phyloP scores from a whole-genome alignment of 768 basidiomycete genomes.

The Gymnopilus dilepis region DNA sequence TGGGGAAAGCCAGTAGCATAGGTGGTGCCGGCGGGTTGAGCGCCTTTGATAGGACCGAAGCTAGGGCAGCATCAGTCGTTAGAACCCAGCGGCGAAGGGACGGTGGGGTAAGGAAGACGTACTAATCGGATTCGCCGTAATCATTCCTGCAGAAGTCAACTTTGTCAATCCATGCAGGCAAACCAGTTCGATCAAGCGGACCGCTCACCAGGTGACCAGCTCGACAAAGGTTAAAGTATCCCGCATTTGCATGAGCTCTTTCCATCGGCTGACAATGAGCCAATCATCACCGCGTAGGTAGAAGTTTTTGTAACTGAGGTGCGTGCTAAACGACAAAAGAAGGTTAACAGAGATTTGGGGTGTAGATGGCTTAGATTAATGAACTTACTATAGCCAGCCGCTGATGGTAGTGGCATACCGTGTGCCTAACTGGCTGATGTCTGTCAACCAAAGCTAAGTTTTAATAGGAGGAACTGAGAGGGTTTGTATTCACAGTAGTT shows the following conservation, averaged over 20 bases:
- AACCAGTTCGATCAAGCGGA: background rate
- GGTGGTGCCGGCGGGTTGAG: conserved; percentile 48
- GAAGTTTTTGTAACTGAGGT: conserved; percentile 66
- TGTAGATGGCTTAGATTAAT: background rate
- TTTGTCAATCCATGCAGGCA: background rate
- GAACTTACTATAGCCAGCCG: conserved; percentile 51
- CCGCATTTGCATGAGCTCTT: conserved; percentile 65
- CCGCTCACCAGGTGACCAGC: conserved; percentile 66
- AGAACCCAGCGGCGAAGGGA: background rate
- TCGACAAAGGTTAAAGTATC: conserved; percentile 61
- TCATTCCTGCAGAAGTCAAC: conserved; percentile 56
- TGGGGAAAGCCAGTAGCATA: conserved; percentile 52
- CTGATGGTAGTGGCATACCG: conserved; percentile 53
- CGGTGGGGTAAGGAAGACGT: conserved; percentile 14
- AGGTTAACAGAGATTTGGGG: background rate
- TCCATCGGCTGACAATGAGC: conserved; percentile 73
- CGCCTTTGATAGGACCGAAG: conserved; percentile 63
- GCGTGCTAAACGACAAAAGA: conserved; percentile 41
- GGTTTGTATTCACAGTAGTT: conserved; percentile 46
- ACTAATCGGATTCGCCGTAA: conserved; percentile 80
- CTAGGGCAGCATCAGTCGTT: conserved; percentile 27
- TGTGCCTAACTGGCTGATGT: conserved; percentile 47
- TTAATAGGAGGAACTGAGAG: background rate
- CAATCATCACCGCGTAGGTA: conserved; percentile 71
- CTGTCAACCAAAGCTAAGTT: conserved; percentile 27